These are phyloP conservation scores for Asterella californica DNA, from an alignment of 225 moss, liverwort and hornwort genomes.

Conservation along the genomic window DNA sequence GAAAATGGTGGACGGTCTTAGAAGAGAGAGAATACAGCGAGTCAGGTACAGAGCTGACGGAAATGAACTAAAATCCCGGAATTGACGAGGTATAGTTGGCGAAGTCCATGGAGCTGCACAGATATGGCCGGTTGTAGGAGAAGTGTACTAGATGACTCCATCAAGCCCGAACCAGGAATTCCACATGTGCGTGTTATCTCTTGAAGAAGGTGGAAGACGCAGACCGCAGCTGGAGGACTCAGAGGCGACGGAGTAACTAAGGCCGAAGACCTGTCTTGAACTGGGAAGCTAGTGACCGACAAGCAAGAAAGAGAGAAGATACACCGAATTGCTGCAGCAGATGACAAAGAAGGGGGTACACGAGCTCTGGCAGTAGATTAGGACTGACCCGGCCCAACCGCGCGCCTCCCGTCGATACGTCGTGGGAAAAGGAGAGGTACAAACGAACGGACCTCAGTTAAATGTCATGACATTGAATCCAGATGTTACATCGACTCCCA, in stretches of 20 bases:
- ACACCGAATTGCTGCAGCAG: conserved; percentile 8
- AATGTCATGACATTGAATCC: background rate
- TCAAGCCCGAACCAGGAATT: background rate
- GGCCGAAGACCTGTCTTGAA: background rate
- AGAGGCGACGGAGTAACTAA: background rate
- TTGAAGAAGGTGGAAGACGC: background rate
- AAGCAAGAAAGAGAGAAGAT: background rate
- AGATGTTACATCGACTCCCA: background rate
- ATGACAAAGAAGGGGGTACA: conserved; percentile 2
- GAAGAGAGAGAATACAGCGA: conserved; percentile 20
- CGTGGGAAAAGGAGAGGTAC: conserved; percentile 7
- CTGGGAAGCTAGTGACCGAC: conserved; percentile 13
- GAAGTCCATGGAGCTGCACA: background rate
- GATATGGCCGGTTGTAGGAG: conserved; percentile 1
- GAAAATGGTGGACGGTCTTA: background rate
- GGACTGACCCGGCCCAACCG: conserved; percentile 8
- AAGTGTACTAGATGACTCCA: background rate
- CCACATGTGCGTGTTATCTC: background rate
- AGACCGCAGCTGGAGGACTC: background rate
- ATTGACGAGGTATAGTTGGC: background rate
- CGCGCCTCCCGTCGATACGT: conserved; percentile 10
- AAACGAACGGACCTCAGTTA: conserved; percentile 3
- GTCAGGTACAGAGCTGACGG: background rate
- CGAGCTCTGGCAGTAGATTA: conserved; percentile 12
- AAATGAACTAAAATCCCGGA: background rate